Conservation (phyloP, 164 flowering plant genomes). For the Vitis riparia region DNA sequence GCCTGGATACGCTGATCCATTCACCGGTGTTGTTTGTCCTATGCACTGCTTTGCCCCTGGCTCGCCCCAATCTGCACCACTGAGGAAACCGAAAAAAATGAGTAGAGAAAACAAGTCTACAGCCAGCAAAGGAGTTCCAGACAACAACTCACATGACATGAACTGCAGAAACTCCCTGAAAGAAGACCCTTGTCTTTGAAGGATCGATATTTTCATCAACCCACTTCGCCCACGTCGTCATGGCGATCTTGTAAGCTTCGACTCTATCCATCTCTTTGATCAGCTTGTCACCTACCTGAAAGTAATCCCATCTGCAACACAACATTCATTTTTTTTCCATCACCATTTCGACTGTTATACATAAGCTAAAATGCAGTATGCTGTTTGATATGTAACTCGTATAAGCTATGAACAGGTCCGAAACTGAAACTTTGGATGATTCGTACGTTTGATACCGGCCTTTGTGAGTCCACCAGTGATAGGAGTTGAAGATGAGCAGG, state of each 20-base stretch:
- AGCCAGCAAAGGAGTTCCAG: too few species aligned
- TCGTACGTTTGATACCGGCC: slow-evolving; percentile 33
- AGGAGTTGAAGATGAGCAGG: slow-evolving; percentile 32
- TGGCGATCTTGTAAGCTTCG: slow-evolving; percentile 2
- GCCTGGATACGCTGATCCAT: too few species aligned
- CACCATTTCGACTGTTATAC: not conserved
- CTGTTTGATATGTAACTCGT: not conserved
- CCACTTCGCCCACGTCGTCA: slow-evolving; percentile 11
- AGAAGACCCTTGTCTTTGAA: slow-evolving; percentile 6
- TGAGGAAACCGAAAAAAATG: too few species aligned
- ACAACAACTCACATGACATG: not conserved
- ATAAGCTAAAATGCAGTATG: not conserved
- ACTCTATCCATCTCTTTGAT: slow-evolving; percentile 8
- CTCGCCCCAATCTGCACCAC: too few species aligned
- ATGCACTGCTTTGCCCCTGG: too few species aligned
- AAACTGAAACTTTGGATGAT: too few species aligned
- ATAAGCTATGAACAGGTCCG: too few species aligned
- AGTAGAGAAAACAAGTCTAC: too few species aligned
- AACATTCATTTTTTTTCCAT: not conserved
- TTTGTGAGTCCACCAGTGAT: slow-evolving; percentile 41
- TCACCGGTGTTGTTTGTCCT: too few species aligned
- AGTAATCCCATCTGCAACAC: slow-evolving; percentile 5
- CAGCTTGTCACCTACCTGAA: not conserved
- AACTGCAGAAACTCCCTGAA: slow-evolving; percentile 9
- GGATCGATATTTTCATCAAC: slow-evolving; percentile 5